phyloP scores from a whole-genome alignment of 2,329 filamentous ascomycete genomes.

The Graphiopsis chlorocephala region DNA sequence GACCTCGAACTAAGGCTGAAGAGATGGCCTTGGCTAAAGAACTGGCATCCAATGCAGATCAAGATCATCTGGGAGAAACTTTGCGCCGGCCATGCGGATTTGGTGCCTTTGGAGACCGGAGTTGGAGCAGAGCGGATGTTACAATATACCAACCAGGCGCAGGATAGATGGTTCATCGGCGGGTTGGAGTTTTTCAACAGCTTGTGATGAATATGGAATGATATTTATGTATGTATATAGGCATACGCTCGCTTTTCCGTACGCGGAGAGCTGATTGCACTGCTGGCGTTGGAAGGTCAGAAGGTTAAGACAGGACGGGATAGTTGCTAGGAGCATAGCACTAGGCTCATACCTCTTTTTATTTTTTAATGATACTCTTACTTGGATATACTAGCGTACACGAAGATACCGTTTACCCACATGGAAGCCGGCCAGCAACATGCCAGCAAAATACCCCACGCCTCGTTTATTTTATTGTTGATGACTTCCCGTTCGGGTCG shows the following conservation, averaged over 20 bases:
- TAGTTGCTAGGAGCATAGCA: background rate
- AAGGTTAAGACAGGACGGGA: background rate
- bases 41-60: constrained; percentile 9
- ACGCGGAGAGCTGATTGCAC: background rate
- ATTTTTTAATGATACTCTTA: background rate
- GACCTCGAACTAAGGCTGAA: background rate
- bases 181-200: constrained; percentile 14
- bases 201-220: background rate
- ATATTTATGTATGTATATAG: background rate
- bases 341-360: background rate
- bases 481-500: constrained; percentile 1
- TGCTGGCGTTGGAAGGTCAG: background rate
- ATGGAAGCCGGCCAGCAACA: background rate
- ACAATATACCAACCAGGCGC: background rate
- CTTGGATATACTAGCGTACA: background rate
- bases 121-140: background rate
- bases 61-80: constrained; percentile 7
- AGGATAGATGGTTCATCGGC: constrained; percentile 6
- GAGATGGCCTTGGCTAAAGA: constrained; percentile 10
- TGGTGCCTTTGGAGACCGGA: background rate
- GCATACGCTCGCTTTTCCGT: background rate
- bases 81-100: background rate
- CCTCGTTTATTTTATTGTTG: background rate
- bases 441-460: background rate
- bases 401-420: background rate